Percentiles rank a stretch among this genome's conserved stretches.
Evolutionary conservation across 345 rosid species (phyloP).

Genomic region (Populus deltoides): DNA sequence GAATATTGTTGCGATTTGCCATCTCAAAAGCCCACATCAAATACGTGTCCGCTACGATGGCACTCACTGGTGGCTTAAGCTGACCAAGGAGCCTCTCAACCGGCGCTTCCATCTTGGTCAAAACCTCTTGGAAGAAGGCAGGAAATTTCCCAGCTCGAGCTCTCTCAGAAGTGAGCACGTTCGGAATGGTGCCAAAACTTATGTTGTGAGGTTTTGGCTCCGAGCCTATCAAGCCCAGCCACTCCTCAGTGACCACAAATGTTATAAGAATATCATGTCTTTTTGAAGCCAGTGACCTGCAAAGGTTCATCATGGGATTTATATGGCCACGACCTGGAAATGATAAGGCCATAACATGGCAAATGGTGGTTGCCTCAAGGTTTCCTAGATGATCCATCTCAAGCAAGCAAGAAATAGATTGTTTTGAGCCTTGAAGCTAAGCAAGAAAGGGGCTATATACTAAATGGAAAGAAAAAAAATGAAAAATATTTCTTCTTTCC

Average conservation of each 20-base stretch:
- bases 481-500: too few relatives aligned
- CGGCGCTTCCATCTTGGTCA: constrained; percentile 8
- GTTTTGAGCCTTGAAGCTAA: too few relatives aligned
- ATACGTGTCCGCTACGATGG: constrained; percentile 3
- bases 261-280: constrained; percentile 9
- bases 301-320: constrained; percentile 24
- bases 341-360: constrained; percentile 19
- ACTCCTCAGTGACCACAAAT: constrained; percentile 20
- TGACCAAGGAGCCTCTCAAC: constrained; percentile 7
- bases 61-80: constrained; percentile 7
- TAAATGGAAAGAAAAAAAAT: too few relatives aligned
- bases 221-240: constrained; percentile 11
- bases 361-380: not conserved
- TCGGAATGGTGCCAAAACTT: not conserved
- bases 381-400: not conserved
- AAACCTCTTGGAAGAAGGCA: not conserved
- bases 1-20: constrained; percentile 12
- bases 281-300: constrained; percentile 11
- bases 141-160: not conserved
- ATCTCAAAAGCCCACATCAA: constrained; percentile 1
- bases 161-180: constrained; percentile 5
- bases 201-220: constrained; percentile 8
- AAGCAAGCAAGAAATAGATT: too few relatives aligned
- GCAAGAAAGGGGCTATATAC: too few relatives aligned
- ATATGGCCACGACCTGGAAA: constrained; percentile 23